Conservation (phyloP, 768 basidiomycete species). For the Boletus reticuloceps region DNA sequence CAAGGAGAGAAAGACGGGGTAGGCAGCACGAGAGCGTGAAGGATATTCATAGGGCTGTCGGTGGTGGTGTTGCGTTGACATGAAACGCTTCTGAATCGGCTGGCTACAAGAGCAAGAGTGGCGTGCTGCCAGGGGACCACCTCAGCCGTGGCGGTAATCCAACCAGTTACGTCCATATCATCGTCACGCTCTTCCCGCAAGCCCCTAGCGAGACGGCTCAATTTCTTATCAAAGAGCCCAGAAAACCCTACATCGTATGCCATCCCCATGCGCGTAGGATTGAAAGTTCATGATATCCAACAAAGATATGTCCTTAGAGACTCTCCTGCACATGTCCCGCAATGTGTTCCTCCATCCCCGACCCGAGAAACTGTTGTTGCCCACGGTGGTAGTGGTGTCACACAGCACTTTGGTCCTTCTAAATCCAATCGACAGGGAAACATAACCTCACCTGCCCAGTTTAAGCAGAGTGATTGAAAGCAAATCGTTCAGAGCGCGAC, state of each 20-base stretch:
- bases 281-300: background rate
- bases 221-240: constrained; percentile 2
- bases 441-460: too few relatives aligned
- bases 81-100: constrained; percentile 2
- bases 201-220: constrained; percentile 4
- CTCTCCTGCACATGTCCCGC: background rate
- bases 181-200: background rate
- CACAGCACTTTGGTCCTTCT: too few relatives aligned
- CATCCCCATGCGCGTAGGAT: background rate
- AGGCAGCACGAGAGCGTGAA: constrained; percentile 47
- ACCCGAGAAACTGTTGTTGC: too few relatives aligned
- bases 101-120: background rate
- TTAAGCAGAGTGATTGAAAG: too few relatives aligned
- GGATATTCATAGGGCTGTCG: constrained; percentile 1
- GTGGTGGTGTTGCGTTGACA: constrained; percentile 23
- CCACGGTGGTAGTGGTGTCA: too few relatives aligned
- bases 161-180: background rate
- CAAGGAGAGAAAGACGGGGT: constrained; percentile 69
- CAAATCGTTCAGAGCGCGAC: background rate
- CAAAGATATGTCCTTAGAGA: background rate
- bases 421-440: too few relatives aligned
- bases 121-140: background rate
- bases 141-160: constrained; percentile 1
- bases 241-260: background rate
- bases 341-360: constrained; percentile 5